Conservation (phyloP, 2,329 filamentous ascomycete genomes). For the Epichloe aotearoae region DNA sequence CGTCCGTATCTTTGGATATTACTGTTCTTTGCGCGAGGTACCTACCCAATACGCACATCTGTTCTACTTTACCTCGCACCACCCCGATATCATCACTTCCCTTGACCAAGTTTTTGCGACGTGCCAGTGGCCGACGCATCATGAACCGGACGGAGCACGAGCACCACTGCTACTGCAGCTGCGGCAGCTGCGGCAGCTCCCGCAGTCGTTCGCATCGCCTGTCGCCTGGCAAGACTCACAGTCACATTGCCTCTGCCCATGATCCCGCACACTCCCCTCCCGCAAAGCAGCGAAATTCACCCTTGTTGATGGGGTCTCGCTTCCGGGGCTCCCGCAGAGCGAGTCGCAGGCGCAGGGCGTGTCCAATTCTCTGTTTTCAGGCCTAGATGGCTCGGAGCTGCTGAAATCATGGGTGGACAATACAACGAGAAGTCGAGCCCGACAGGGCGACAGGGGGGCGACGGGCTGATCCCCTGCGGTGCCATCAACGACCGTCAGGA, state of each 20-base stretch:
- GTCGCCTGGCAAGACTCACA: not conserved
- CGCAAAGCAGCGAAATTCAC: not conserved
- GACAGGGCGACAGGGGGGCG: not conserved
- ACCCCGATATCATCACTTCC: slow-evolving; percentile 5
- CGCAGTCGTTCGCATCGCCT: not conserved
- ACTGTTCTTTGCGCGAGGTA: slow-evolving; percentile 1
- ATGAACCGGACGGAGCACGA: not conserved
- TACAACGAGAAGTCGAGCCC: not conserved
- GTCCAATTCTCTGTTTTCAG: not conserved
- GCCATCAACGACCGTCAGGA: slow-evolving; percentile 5
- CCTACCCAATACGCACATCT: slow-evolving; percentile 13
- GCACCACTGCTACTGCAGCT: not conserved
- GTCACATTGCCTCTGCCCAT: too few species aligned
- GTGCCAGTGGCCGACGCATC: slow-evolving; percentile 3
- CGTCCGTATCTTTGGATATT: not conserved
- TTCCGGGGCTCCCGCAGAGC: not conserved
- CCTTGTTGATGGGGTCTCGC: not conserved
- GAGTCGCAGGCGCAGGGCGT: not conserved
- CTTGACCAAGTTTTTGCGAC: slow-evolving; percentile 5
- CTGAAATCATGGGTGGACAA: not conserved
- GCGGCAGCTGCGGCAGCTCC: not conserved
- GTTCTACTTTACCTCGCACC: slow-evolving; percentile 2
- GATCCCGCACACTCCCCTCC: not conserved
- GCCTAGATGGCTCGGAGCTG: not conserved
- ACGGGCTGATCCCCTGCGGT: slow-evolving; percentile 1